Conservation (phyloP, 2,329 filamentous ascomycete species). For the Diplodia scrobiculata region DNA sequence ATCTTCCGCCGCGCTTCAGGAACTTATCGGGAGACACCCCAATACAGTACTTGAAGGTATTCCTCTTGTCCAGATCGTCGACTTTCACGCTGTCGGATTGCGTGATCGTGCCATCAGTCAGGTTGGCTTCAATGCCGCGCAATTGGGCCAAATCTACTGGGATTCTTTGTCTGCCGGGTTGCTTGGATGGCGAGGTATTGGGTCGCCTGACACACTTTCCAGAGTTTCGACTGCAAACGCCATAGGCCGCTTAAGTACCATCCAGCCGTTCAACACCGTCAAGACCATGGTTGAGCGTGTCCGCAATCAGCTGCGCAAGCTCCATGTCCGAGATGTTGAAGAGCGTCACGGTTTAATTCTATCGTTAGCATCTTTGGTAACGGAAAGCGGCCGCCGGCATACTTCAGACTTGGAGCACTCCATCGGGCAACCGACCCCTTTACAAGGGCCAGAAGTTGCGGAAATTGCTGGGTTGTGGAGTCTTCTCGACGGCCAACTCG, state of each 20-base stretch:
- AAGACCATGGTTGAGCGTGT: constrained; percentile 49
- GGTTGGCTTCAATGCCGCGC: constrained; percentile 69
- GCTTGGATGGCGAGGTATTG: constrained; percentile 84
- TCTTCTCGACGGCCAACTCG: constrained; percentile 38
- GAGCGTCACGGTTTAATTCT: constrained; percentile 69
- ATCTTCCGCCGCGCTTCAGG: constrained; percentile 89
- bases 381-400: constrained; percentile 25
- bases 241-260: constrained; percentile 61
- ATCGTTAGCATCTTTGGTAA: constrained; percentile 59
- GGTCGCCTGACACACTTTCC: constrained; percentile 72
- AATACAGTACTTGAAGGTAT: constrained; percentile 82
- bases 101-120: constrained; percentile 77
- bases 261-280: constrained; percentile 41
- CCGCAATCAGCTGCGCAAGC: constrained; percentile 48
- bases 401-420: background rate
- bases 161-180: constrained; percentile 69
- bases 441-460: constrained; percentile 27
- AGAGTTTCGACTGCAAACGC: constrained; percentile 71
- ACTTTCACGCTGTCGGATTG: constrained; percentile 92
- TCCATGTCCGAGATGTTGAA: constrained; percentile 64
- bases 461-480: constrained; percentile 34
- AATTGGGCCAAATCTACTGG: constrained; percentile 66
- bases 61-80: constrained; percentile 80
- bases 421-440: background rate
- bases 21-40: constrained; percentile 89